Base-by-base conservation (phyloP, 768 basidiomycete genomes). In the Boletus rex-veris region DNA sequence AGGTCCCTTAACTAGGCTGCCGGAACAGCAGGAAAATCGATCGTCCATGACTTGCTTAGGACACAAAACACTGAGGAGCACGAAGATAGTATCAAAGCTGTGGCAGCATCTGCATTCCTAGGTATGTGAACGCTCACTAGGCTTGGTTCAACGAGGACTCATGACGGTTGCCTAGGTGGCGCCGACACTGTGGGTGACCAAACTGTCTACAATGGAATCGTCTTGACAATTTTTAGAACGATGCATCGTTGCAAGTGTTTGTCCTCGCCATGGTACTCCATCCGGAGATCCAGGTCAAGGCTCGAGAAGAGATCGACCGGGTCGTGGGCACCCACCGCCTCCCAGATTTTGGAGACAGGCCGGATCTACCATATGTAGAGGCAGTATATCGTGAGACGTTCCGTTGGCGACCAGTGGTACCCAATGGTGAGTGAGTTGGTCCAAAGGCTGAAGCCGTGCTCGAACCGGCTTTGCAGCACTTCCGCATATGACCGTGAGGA, bases 241-340 rank as follows among this genome's bases (percentile, higher is more conserved):
- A 50, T 54, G 52, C 51, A 2, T 54, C 41, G 1, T 2, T 71
- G 11, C 52, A 42, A 19, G 48, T 64, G 10, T 74, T 75, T 51
- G 42, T 71, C 45, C 63, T 73, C 7, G 70, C 68, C 16, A 73
- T 74, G 71, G 35, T 68, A 8, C 63, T 64, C 19, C 39, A 72
- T 48, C 73, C 72, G 3, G 63, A 70, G 21, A 58, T 66, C 8
- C 71, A 73, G 45, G 38, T 21, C 3, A 69, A 62, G 31, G 74
- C 71, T 14, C 61, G 63, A 35, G 61, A 62, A 19, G 73, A 73
- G 50, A 58, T 76, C 30, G 60, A 68, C 31, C 55, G 44, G 2
- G 64, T 73, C 14, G 54, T 73, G 9, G 74, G 75, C 3, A 57
- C 28, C 21, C 57, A 57, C 5, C 62, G 68, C 4, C 59, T 70